These are phyloP conservation scores for Porcisia deanei DNA, from an alignment of 208 protist genomes.

Conservation along the genomic window DNA sequence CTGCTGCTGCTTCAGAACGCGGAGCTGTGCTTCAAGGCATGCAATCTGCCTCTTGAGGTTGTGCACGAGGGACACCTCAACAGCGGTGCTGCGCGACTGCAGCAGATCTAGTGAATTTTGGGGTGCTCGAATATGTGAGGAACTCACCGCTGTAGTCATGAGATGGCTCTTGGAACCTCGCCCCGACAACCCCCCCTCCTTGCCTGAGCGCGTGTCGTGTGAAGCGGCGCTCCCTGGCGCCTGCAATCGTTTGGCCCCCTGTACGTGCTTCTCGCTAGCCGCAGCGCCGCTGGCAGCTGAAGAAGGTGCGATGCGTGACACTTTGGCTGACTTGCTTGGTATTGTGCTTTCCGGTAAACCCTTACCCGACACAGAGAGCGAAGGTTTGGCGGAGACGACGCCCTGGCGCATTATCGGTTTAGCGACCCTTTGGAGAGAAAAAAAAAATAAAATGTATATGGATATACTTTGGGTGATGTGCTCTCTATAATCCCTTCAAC, in stretches of 20 bases:
- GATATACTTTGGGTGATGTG: no score
- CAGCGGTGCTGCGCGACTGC: background rate
- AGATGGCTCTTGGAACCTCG: background rate
- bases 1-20: constrained; percentile 29
- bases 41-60: constrained; percentile 75
- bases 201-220: background rate
- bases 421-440: background rate
- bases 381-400: background rate
- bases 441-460: background rate
- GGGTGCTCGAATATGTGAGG: no score
- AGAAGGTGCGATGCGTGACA: background rate
- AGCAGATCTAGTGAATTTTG: no score
- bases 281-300: background rate
- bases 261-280: background rate
- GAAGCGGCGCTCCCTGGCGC: background rate
- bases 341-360: background rate
- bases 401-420: background rate
- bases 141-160: background rate
- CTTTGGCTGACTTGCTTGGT: background rate
- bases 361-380: background rate
- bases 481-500: background rate
- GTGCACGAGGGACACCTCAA: constrained; percentile 53
- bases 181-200: background rate
- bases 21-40: constrained; percentile 63
- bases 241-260: background rate